Evolutionary conservation across 345 rosid genomes (phyloP).

Genomic region (Cardiospermum halicacabum): DNA sequence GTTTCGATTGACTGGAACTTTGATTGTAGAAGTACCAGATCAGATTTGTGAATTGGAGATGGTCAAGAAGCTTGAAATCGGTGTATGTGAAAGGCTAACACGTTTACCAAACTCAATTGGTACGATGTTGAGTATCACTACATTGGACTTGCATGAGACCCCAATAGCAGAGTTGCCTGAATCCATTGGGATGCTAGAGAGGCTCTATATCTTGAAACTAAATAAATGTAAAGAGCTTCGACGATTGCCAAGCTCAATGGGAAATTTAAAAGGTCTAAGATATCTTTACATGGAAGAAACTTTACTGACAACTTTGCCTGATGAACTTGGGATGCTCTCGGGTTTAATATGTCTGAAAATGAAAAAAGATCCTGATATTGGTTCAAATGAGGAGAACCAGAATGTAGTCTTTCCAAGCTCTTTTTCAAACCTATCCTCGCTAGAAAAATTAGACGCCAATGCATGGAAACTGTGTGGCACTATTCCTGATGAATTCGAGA

Average conservation of each 20-base stretch:
- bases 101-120: constrained; percentile 7
- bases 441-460: neutral
- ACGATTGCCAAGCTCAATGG: neutral
- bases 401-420: neutral
- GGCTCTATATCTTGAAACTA: neutral
- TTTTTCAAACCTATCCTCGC: constrained; percentile 4
- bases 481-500: constrained; percentile 19
- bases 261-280: constrained; percentile 4
- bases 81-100: neutral
- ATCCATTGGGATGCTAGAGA: constrained; percentile 6
- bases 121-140: constrained; percentile 3
- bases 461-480: constrained; percentile 11
- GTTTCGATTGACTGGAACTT: neutral
- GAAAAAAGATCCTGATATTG: neutral
- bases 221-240: neutral
- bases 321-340: constrained; percentile 3
- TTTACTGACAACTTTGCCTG: neutral
- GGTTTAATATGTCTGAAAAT: neutral
- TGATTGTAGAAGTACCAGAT: neutral
- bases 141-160: neutral
- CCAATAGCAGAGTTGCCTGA: constrained; percentile 6
- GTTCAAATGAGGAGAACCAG: neutral
- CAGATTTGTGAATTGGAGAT: neutral
- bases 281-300: neutral
- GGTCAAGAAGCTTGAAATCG: constrained; percentile 4